Conservation (phyloP, 352 stramenopile genomes). For the Pythium coloratum region DNA sequence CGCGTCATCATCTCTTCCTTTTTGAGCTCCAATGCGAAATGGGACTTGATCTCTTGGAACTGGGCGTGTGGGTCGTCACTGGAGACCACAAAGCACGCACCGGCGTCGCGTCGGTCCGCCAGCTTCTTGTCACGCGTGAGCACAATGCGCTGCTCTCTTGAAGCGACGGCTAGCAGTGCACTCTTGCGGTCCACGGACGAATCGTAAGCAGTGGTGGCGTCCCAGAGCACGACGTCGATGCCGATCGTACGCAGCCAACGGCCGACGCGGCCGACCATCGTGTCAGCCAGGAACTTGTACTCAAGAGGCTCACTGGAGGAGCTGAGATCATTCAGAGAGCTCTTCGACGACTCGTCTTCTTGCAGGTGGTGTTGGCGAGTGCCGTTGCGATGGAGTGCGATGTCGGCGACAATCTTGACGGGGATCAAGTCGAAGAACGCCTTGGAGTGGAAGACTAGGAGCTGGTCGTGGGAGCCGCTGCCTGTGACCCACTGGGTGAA, state of each 20-base stretch:
- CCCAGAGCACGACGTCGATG: slow-evolving; percentile 74
- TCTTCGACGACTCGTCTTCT: background rate
- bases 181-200: slow-evolving; percentile 44
- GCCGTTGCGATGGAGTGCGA: slow-evolving; percentile 32
- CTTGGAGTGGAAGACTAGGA: slow-evolving; percentile 41
- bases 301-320: slow-evolving; percentile 16
- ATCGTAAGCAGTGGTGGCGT: slow-evolving; percentile 32
- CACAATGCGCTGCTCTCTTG: slow-evolving; percentile 69
- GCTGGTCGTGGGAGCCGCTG: slow-evolving; percentile 43
- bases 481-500: slow-evolving; percentile 45
- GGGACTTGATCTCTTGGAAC: slow-evolving; percentile 73
- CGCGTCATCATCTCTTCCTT: slow-evolving; percentile 77
- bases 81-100: slow-evolving; percentile 73
- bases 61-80: slow-evolving; percentile 70
- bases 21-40: slow-evolving; percentile 64
- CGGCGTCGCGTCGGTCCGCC: slow-evolving; percentile 56
- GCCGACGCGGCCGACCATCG: slow-evolving; percentile 72
- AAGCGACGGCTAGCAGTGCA: slow-evolving; percentile 45
- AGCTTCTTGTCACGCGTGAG: slow-evolving; percentile 79
- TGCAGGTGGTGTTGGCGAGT: background rate
- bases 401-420: slow-evolving; percentile 37
- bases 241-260: slow-evolving; percentile 78
- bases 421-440: slow-evolving; percentile 48
- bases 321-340: background rate
- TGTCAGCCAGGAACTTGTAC: slow-evolving; percentile 74